These are phyloP conservation scores for Davidsoniella virescens DNA, from an alignment of 2,329 filamentous ascomycete genomes.

Conservation along the genomic window DNA sequence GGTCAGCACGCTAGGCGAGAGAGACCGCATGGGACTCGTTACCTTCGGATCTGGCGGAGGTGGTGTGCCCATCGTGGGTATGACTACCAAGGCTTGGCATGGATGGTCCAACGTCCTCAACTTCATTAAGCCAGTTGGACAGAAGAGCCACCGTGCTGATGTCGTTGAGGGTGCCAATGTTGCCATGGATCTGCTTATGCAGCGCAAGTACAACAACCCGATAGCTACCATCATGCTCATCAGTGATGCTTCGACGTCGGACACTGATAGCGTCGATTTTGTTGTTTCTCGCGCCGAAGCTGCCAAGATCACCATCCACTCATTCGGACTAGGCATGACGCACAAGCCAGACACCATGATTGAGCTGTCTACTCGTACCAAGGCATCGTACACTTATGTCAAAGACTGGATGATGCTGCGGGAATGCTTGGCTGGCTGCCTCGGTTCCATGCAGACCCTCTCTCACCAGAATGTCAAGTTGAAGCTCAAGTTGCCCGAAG, in stretches of 20 bases:
- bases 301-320: constrained; percentile 92
- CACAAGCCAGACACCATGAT: constrained; percentile 99
- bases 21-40: constrained; percentile 91
- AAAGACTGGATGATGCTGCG: constrained; percentile 99
- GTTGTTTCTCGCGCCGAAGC: constrained; percentile 93
- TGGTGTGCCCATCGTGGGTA: constrained; percentile 87
- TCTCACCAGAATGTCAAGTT: constrained; percentile 98
- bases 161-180: constrained; percentile 96
- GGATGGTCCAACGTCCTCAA: constrained; percentile 78
- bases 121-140: constrained; percentile 81
- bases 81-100: constrained; percentile 89
- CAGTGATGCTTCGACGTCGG: constrained; percentile 89
- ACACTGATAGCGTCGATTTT: constrained; percentile 91
- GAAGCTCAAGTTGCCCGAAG: constrained; percentile 83
- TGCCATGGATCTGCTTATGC: constrained; percentile 97
- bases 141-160: constrained; percentile 91
- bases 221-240: constrained; percentile 92
- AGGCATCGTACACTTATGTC: constrained; percentile 93
- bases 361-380: constrained; percentile 84
- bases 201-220: constrained; percentile 87
- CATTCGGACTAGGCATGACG: constrained; percentile 87
- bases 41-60: constrained; percentile 92
- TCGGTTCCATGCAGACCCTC: constrained; percentile 79
- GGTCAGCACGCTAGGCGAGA: constrained; percentile 73
- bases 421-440: constrained; percentile 83